A percentile compares a stretch with the other conserved stretches of the same genome.
Evolutionary conservation across 805 yeast genomes (phyloP).

Genomic region (Cyberlindnera galapagoensis): DNA sequence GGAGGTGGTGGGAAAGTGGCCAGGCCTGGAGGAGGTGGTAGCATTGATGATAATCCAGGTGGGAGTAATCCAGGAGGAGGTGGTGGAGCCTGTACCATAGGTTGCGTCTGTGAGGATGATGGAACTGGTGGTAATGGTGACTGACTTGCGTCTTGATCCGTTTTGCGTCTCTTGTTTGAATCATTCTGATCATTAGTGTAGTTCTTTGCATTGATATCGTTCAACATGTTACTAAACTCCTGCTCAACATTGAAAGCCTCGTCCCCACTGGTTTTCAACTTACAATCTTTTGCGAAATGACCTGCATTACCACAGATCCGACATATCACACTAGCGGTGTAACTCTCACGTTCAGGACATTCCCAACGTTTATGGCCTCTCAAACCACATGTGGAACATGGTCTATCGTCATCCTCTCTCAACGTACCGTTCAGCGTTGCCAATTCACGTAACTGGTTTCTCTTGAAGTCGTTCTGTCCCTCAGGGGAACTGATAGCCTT

Average conservation of each 20-base stretch:
- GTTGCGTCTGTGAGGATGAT: background rate
- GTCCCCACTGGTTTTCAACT: constrained; percentile 10
- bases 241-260: constrained; percentile 30
- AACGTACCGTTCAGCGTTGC: constrained; percentile 94
- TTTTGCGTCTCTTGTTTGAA: constrained; percentile 11
- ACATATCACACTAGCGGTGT: constrained; percentile 58
- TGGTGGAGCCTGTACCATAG: constrained; percentile 17
- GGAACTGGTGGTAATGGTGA: background rate
- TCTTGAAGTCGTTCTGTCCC: constrained; percentile 86
- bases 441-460: constrained; percentile 85
- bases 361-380: constrained; percentile 58
- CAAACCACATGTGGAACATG: constrained; percentile 61
- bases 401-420: constrained; percentile 66
- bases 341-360: constrained; percentile 51
- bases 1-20: constrained; percentile 25
- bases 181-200: constrained; percentile 7
- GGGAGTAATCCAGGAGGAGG: constrained; percentile 25
- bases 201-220: constrained; percentile 34
- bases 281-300: constrained; percentile 86
- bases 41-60: constrained; percentile 15
- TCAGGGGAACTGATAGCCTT: constrained; percentile 86
- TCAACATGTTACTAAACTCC: constrained; percentile 47
- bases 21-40: constrained; percentile 21
- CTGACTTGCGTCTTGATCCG: background rate
- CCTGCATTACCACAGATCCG: constrained; percentile 76